Evolutionary conservation across 768 basidiomycete genomes (phyloP).

Genomic region (Lactifluus pinguis): DNA sequence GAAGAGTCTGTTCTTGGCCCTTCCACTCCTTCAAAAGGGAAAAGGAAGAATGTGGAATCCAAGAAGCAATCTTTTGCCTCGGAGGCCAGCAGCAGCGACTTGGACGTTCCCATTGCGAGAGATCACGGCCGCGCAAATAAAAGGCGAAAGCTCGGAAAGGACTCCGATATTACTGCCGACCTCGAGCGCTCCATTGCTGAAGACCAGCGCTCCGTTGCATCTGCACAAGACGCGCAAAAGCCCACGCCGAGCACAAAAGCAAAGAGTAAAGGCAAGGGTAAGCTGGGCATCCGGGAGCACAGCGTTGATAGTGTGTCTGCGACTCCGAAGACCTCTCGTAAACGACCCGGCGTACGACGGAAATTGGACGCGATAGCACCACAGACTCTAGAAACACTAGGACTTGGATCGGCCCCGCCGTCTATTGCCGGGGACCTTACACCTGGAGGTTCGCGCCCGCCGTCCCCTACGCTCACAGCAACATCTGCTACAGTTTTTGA

Average conservation of each 20-base stretch:
- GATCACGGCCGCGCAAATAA: slow-evolving; percentile 43
- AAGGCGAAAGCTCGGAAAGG: slow-evolving; percentile 51
- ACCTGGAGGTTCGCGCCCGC: slow-evolving; percentile 58
- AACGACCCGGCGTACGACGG: slow-evolving; percentile 47
- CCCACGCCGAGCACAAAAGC: slow-evolving; percentile 31
- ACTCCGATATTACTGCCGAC: slow-evolving; percentile 24
- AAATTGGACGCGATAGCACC: slow-evolving; percentile 42
- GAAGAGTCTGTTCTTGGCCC: slow-evolving; percentile 45
- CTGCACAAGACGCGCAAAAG: slow-evolving; percentile 23
- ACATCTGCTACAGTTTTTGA: slow-evolving; percentile 60
- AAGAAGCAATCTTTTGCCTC: slow-evolving; percentile 38
- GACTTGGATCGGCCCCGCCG: slow-evolving; percentile 43
- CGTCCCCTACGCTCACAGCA: slow-evolving; percentile 50
- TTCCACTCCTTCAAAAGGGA: slow-evolving; percentile 24
- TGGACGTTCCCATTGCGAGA: slow-evolving; percentile 36
- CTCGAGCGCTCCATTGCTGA: slow-evolving; percentile 34
- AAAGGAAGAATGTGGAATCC: slow-evolving; percentile 46
- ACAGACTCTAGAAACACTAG: slow-evolving; percentile 43
- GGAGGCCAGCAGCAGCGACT: slow-evolving; percentile 47
- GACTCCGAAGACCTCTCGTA: slow-evolving; percentile 45
- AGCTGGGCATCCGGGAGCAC: slow-evolving; percentile 35
- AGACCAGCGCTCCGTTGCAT: slow-evolving; percentile 35
- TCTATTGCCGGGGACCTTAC: slow-evolving; percentile 62
- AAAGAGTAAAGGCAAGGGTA: slow-evolving; percentile 44
- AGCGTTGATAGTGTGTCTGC: slow-evolving; percentile 50